Conservation (phyloP, 108 stramenopile genomes). For the Craspedostauros australis region DNA sequence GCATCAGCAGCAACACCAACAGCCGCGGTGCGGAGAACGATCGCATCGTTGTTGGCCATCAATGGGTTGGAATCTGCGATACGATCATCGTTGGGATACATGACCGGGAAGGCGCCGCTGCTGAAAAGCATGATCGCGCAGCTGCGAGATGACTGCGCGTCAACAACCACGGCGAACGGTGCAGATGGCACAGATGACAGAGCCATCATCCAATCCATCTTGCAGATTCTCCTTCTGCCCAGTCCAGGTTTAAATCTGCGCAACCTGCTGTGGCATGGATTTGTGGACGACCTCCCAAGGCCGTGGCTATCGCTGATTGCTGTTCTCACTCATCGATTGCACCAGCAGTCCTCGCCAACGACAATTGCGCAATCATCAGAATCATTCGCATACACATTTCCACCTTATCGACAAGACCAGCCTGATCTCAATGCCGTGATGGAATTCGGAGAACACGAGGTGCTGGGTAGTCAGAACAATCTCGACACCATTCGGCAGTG, state of each 20-base stretch:
- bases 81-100: slow-evolving; percentile 14
- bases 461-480: neutral
- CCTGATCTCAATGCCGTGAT: neutral
- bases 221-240: slow-evolving; percentile 40
- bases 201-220: too few species aligned
- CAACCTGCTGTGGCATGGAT: slow-evolving; percentile 68
- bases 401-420: neutral
- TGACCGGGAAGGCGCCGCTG: slow-evolving; percentile 31
- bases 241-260: slow-evolving; percentile 52
- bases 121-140: slow-evolving; percentile 29
- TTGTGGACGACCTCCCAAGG: slow-evolving; percentile 42
- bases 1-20: slow-evolving; percentile 3
- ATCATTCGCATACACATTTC: slow-evolving; percentile 4
- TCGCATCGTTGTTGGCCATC: slow-evolving; percentile 35
- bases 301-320: slow-evolving; percentile 49
- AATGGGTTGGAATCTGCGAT: slow-evolving; percentile 54
- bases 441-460: neutral
- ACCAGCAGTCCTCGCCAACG: neutral
- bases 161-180: neutral
- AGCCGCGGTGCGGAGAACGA: too few species aligned
- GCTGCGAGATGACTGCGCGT: neutral
- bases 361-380: slow-evolving; percentile 13
- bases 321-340: slow-evolving; percentile 16
- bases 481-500: too few species aligned
- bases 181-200: neutral